Percentiles rank a stretch among this genome's conserved stretches.
phyloP scores from a whole-genome alignment of 371 early-diverging fungal genomes.

The Chytridium lagenaria region DNA sequence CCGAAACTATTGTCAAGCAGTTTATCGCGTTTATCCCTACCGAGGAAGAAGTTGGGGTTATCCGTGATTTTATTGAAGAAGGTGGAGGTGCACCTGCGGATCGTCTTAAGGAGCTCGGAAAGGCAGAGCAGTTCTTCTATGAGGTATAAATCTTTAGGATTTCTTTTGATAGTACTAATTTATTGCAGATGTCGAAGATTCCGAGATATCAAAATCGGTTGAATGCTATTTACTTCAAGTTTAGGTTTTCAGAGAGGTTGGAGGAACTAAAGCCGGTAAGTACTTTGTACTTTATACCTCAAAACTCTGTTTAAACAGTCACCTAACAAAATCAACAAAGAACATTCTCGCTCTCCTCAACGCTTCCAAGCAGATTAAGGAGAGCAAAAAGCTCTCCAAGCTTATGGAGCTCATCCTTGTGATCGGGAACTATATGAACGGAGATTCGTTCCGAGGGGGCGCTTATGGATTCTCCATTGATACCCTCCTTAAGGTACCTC shows the following conservation, averaged over 20 bases:
- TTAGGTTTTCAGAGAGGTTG: constrained; percentile 53
- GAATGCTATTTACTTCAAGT: constrained; percentile 75
- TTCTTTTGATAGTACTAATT: background rate
- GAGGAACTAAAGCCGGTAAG: constrained; percentile 14
- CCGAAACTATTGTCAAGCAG: constrained; percentile 33
- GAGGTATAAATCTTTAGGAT: background rate
- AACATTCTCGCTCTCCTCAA: background rate
- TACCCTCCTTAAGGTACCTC: constrained; percentile 36
- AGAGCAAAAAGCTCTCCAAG: constrained; percentile 63
- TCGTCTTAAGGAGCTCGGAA: constrained; percentile 68
- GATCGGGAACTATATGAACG: constrained; percentile 85
- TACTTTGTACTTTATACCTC: background rate
- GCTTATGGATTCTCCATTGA: constrained; percentile 82
- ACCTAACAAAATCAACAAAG: background rate
- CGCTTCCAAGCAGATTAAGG: constrained; percentile 7
- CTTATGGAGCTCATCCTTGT: constrained; percentile 58
- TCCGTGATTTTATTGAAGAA: constrained; percentile 16
- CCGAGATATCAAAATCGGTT: constrained; percentile 77
- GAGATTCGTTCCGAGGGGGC: constrained; percentile 78
- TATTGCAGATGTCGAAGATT: constrained; percentile 13
- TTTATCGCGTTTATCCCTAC: constrained; percentile 39
- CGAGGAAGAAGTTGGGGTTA: constrained; percentile 35
- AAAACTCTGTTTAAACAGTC: too few relatives aligned
- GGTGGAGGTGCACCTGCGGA: constrained; percentile 68
- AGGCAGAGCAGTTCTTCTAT: constrained; percentile 69